These are phyloP conservation scores for Vickermania spadyakhi DNA, from an alignment of 208 protist genomes.

Conservation along the genomic window DNA sequence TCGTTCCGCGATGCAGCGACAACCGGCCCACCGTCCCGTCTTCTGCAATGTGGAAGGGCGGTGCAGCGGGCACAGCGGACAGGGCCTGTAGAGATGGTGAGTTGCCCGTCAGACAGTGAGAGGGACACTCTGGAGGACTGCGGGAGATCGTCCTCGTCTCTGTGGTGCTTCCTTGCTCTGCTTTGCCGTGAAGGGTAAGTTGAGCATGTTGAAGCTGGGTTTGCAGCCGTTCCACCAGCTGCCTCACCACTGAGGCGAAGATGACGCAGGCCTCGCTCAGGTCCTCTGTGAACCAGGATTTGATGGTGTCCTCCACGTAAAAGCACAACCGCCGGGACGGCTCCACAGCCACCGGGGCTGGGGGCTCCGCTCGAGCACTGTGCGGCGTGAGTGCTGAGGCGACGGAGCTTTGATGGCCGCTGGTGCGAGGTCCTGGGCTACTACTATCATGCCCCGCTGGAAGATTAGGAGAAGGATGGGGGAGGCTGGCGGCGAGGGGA, in stretches of 20 bases:
- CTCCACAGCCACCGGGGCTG: too few species aligned
- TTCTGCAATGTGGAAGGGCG: slow-evolving; percentile 30
- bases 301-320: slow-evolving; percentile 52
- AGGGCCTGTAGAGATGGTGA: background rate
- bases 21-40: slow-evolving; percentile 49
- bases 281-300: slow-evolving; percentile 27
- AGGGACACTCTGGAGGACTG: too few species aligned
- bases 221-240: slow-evolving; percentile 36
- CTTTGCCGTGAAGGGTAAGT: background rate
- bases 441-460: too few species aligned
- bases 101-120: too few species aligned
- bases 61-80: background rate
- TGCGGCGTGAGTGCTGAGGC: background rate
- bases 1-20: slow-evolving; percentile 42
- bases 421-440: too few species aligned
- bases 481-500: too few species aligned
- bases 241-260: slow-evolving; percentile 46
- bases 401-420: too few species aligned
- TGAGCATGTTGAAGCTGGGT: slow-evolving; percentile 8
- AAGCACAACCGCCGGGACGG: slow-evolving; percentile 31
- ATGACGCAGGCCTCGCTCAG: slow-evolving; percentile 56
- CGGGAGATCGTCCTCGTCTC: too few species aligned
- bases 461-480: too few species aligned
- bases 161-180: background rate
- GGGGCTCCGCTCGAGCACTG: background rate